Evolutionary conservation across 2,329 filamentous ascomycete species (phyloP), one percentile per base, ranked within the genome.

Genomic region (Neonectria sp.): DNA sequence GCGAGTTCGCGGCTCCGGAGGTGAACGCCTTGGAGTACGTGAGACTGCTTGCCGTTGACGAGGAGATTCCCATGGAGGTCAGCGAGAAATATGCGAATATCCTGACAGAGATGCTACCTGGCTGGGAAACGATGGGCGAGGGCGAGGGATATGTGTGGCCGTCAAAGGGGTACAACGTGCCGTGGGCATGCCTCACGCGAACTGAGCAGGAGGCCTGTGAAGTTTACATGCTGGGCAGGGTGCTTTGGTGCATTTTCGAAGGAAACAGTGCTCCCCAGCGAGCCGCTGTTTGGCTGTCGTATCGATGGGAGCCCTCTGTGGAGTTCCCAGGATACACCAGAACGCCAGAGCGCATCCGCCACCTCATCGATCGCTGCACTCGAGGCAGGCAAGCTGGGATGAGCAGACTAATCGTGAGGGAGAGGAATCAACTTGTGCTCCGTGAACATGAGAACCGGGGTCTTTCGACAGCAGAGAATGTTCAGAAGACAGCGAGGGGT

Each of bases 181-280:
- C 88, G 4, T 91, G 88, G 88, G 80, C 85, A 5, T 86, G 84
- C 59, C 81, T 90, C n/a, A 84, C 80, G 15, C 75, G 77, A 1
- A 67, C 67, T 3, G 88, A 90, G 70, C 86, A 88, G 69, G 89
- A 90, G 72, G 82, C 85, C 0, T 88, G 88, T 24, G 86, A 89
- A 75, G 88, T 89, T 1, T 91, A 90, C 77, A 90, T 90, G 88
- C 84, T 91, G 17, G 89, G 88, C 6, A 83, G 88, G 45, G 82
- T 89, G 29, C 79, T 91, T 53, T 91, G 88, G 88, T 90, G 89
- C 73, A 84, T 90, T 17, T 90, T 90, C 63, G 89, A 91, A 75
- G 88, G 87, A 24, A 85, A 86, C 73, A 87, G 86, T 65, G 88
- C 87, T 2, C 88, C 88, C 2, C 86, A 90, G 71, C 82, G 83